Base-by-base conservation (phyloP, 345 rosid species). In the Mallotus nudiflorus region DNA sequence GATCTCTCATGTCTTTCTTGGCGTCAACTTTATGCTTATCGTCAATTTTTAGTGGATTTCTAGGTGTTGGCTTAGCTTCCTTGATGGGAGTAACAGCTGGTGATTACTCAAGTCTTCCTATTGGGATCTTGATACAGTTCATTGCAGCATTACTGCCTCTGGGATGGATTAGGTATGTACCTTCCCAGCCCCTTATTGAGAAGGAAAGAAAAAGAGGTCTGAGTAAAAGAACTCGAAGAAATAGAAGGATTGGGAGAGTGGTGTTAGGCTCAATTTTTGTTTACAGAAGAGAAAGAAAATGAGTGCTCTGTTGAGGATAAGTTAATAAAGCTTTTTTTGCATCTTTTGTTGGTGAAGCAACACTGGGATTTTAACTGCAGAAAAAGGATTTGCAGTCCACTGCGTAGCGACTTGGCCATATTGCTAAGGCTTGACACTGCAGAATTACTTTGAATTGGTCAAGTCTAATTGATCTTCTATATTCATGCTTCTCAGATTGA, bases 1-100 rank as follows among this genome's bases (percentile, higher is more conserved):
- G 97, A 73, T 93, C 98, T 20, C 79, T 93, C n/a, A 89, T 87
- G 31, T 91, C 98, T 27, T 91, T 93, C 77, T 68, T 90, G 49
- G 96, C 97, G 46, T 89, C 98, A 5, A 49, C 84, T 20, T 49
- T 91, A 66, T 88, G 93, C 83, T 74, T 93, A 19, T 91, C 98
- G n/a, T 90, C 94, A 18, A 85, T 91, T 59, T 58, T 87, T 12
- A 73, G 96, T 28, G 98, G 93, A 3, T 82, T 91, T 71, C 65
- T 78, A 49, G 97, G 97, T 25, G 83, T 89, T 12, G 96, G 96
- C 24, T 79, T 91, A 71, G 96, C 92, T 71, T 85, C 92, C 65
- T n/a, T 88, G 15, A 78, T 89, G 10, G 85, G 96, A 55, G 68
- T 91, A 77, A 84, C 89, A 62, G 81, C 88, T 0, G 82, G 82